Evolutionary conservation across 306 rosid genomes (phyloP).

Genomic region (Albizia julibrissin): DNA sequence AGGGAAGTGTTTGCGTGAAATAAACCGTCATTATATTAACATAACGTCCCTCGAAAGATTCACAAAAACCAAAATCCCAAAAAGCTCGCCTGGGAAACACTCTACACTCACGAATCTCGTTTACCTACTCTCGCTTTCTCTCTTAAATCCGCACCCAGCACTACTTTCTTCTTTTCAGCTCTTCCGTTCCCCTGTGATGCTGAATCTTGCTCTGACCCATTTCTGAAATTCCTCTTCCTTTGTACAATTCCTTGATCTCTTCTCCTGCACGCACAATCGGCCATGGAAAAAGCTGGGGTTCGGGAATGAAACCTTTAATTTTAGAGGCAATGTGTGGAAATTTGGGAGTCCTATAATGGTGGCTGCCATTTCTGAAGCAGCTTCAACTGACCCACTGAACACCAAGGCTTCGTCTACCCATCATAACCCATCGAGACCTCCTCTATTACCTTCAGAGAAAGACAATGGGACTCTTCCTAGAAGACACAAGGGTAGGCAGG

Average conservation of each 20-base stretch:
- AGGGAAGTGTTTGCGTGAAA: neutral
- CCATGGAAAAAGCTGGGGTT: constrained; percentile 24
- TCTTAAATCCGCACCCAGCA: constrained; percentile 32
- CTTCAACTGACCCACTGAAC: constrained; percentile 46
- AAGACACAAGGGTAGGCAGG: constrained; percentile 77
- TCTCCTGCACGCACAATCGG: constrained; percentile 2
- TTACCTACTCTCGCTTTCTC: constrained; percentile 47
- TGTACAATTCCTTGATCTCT: constrained; percentile 40
- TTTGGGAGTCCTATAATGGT: constrained; percentile 64
- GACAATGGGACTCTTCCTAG: constrained; percentile 62
- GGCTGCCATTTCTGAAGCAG: constrained; percentile 88
- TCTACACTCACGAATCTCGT: constrained; percentile 33
- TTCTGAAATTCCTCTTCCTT: constrained; percentile 27
- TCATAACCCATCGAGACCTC: constrained; percentile 48
- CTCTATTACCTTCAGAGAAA: constrained; percentile 61
- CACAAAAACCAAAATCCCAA: constrained; percentile 44
- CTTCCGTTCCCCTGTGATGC: constrained; percentile 45
- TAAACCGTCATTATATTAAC: constrained; percentile 37
- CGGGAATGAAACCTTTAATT: constrained; percentile 20
- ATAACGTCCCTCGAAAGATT: constrained; percentile 62
- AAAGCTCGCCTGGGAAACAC: constrained; percentile 22
- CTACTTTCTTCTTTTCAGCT: constrained; percentile 41
- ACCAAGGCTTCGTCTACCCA: constrained; percentile 26
- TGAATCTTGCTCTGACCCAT: constrained; percentile 47
- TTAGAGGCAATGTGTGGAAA: constrained; percentile 55